Evolutionary conservation across 192 early-diverging fungal genomes (phyloP).

Genomic region (Coemansia sp.): DNA sequence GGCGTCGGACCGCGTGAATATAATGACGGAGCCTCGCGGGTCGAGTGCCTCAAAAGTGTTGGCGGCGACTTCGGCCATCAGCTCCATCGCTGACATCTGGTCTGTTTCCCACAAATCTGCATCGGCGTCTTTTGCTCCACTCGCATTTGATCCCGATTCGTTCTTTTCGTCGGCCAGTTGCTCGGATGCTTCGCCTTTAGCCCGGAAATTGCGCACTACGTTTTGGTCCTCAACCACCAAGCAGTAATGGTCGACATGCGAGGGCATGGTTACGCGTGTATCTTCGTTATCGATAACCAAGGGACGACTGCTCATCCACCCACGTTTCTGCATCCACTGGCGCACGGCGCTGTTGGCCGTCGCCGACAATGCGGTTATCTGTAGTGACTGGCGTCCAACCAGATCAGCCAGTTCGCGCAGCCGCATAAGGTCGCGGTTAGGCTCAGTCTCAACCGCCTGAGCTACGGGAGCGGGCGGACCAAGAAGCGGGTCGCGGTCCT

Average conservation of each 20-base stretch:
- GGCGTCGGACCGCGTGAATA: conserved; percentile 36
- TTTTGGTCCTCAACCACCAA: conserved; percentile 35
- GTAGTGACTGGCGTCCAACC: conserved; percentile 18
- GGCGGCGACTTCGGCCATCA: conserved; percentile 36
- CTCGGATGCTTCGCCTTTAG: background rate
- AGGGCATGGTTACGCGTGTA: background rate
- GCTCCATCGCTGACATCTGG: conserved; percentile 17
- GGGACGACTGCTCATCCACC: conserved; percentile 20
- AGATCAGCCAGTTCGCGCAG: background rate
- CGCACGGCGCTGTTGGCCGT: conserved; percentile 24
- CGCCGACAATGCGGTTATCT: conserved; percentile 29
- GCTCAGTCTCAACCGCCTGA: background rate
- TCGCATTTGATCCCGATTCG: too few species aligned
- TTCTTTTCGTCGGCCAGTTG: background rate
- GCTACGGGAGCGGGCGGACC: background rate
- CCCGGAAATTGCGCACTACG: conserved; percentile 32
- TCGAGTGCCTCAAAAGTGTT: conserved; percentile 23
- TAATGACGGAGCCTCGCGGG: conserved; percentile 13
- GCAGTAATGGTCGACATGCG: conserved; percentile 27
- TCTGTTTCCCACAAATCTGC: background rate
- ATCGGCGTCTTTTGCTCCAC: background rate
- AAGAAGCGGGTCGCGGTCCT: background rate
- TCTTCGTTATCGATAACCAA: conserved; percentile 7
- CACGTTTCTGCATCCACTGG: conserved; percentile 25
- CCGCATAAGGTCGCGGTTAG: background rate